phyloP scores from a whole-genome alignment of 768 basidiomycete species.

The Calocera cornea region DNA sequence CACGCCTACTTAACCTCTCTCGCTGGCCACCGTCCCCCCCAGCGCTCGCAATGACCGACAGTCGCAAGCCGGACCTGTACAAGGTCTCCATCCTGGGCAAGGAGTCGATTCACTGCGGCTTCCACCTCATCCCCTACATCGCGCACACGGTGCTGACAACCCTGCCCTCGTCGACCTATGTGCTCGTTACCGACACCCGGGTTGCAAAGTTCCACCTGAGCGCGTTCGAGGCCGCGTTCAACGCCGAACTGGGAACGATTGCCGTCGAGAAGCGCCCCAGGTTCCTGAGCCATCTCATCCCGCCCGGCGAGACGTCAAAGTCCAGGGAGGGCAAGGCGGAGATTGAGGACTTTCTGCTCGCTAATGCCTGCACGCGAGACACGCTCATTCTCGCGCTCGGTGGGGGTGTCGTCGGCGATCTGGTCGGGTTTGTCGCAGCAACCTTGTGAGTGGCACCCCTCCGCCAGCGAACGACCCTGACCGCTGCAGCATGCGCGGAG shows the following conservation, averaged over 20 bases:
- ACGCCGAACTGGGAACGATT: slow-evolving; percentile 26
- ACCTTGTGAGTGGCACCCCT: slow-evolving; percentile 60
- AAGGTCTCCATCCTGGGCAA: slow-evolving; percentile 75
- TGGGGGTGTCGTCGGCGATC: slow-evolving; percentile 93
- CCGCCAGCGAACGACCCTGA: not conserved
- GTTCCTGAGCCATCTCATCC: slow-evolving; percentile 63
- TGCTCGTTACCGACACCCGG: slow-evolving; percentile 84
- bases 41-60: not conserved
- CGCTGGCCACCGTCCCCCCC: too few relatives aligned
- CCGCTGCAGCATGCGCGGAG: slow-evolving; percentile 75
- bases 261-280: slow-evolving; percentile 24
- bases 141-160: slow-evolving; percentile 52
- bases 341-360: slow-evolving; percentile 84
- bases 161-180: slow-evolving; percentile 72
- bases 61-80: slow-evolving; percentile 35
- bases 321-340: slow-evolving; percentile 80
- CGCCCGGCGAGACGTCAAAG: slow-evolving; percentile 90
- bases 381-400: slow-evolving; percentile 88
- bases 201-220: slow-evolving; percentile 69
- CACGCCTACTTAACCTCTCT: too few relatives aligned
- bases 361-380: slow-evolving; percentile 80
- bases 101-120: slow-evolving; percentile 85
- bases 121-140: slow-evolving; percentile 83
- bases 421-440: slow-evolving; percentile 91
- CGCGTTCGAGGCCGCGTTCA: slow-evolving; percentile 54